A percentile compares a stretch with the other conserved stretches of the same genome.
phyloP scores from a whole-genome alignment of 1,284 basidiomycete species.

The Chalciporus sp. region DNA sequence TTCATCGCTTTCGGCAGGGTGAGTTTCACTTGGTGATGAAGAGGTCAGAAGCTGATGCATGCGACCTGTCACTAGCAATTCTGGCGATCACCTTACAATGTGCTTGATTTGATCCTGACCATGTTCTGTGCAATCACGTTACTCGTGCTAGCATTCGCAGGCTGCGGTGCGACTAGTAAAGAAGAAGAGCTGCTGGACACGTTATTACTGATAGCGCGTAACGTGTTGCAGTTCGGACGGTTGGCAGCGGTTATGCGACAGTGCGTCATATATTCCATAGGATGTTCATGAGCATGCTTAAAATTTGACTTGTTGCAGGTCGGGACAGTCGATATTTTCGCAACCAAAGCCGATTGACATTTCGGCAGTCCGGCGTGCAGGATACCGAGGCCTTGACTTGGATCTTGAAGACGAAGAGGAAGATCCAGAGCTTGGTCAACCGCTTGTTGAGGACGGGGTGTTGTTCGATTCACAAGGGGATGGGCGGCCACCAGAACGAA shows the following conservation, averaged over 20 bases:
- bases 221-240: slow-evolving; percentile 88
- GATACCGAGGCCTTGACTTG: slow-evolving; percentile 66
- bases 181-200: slow-evolving; percentile 93
- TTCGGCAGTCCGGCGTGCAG: slow-evolving; percentile 66
- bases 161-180: slow-evolving; percentile 74
- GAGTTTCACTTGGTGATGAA: slow-evolving; percentile 31
- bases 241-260: slow-evolving; percentile 89
- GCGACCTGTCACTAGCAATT: slow-evolving; percentile 70
- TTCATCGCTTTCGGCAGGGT: slow-evolving; percentile 91
- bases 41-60: slow-evolving; percentile 6
- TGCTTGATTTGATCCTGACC: slow-evolving; percentile 85
- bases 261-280: slow-evolving; percentile 48
- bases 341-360: slow-evolving; percentile 92
- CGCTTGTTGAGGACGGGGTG: slow-evolving; percentile 56
- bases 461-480: slow-evolving; percentile 57
- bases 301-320: slow-evolving; percentile 50
- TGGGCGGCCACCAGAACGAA: slow-evolving; percentile 32
- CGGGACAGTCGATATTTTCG: slow-evolving; percentile 92
- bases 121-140: slow-evolving; percentile 86
- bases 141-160: slow-evolving; percentile 80
- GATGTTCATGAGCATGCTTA: slow-evolving; percentile 3
- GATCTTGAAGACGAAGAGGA: slow-evolving; percentile 62
- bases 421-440: slow-evolving; percentile 54
- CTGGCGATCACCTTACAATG: slow-evolving; percentile 90
- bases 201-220: slow-evolving; percentile 84